These are phyloP conservation scores for Aspergillus pseudoterreus DNA, from an alignment of 2,329 filamentous ascomycete genomes.

Conservation along the genomic window DNA sequence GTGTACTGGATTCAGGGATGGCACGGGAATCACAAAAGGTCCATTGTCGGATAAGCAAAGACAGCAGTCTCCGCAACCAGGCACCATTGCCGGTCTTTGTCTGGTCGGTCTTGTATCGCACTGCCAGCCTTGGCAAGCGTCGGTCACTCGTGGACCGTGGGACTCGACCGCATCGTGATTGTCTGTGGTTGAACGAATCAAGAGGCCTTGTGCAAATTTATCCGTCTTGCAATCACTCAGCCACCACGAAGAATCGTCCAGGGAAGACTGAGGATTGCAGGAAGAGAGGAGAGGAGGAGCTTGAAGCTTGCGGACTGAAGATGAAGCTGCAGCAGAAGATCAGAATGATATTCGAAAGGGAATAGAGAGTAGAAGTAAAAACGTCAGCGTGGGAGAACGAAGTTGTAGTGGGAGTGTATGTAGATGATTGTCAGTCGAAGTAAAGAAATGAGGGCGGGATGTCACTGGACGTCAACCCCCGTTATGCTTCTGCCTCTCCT, in stretches of 20 bases:
- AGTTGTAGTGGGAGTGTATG: background rate
- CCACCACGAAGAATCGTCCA: background rate
- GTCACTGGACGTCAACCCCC: background rate
- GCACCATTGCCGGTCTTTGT: too few relatives aligned
- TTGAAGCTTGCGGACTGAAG: too few relatives aligned
- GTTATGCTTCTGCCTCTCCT: background rate
- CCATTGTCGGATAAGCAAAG: too few relatives aligned
- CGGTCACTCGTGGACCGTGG: slow-evolving; percentile 3
- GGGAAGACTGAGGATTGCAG: background rate
- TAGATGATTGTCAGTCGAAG: background rate
- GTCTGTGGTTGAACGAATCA: slow-evolving; percentile 9
- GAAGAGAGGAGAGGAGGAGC: too few relatives aligned
- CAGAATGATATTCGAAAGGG: too few relatives aligned
- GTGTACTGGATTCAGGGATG: background rate
- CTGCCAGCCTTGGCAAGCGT: background rate
- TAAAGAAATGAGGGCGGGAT: background rate
- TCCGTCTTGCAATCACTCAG: background rate
- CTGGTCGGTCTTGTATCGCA: background rate
- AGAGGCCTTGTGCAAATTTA: background rate
- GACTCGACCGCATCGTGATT: slow-evolving; percentile 8
- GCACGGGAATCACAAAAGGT: background rate
- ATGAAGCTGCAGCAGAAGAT: too few relatives aligned
- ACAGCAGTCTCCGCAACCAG: too few relatives aligned
- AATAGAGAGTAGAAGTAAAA: too few relatives aligned
- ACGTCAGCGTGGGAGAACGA: too few relatives aligned